A percentile compares a stretch with the other conserved stretches of the same genome.
These are phyloP conservation scores for Aspergillus sp. DNA, from an alignment of 2,329 filamentous ascomycete species.

Conservation along the genomic window DNA sequence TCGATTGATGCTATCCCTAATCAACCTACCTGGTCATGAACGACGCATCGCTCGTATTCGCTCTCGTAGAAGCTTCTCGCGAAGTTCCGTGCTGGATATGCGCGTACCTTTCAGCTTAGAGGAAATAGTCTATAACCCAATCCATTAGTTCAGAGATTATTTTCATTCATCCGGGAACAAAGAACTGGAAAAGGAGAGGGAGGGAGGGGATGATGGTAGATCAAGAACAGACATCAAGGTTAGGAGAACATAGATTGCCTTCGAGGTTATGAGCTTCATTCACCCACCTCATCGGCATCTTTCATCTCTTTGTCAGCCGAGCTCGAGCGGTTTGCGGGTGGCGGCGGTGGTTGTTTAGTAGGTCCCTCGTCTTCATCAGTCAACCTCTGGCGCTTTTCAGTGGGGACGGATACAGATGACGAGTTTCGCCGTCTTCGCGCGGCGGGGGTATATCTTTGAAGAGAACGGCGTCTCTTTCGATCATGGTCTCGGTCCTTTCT, in stretches of 20 bases:
- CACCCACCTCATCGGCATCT: conserved; percentile 27
- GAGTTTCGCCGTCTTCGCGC: conserved; percentile 36
- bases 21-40: conserved; percentile 19
- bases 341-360: conserved; percentile 16
- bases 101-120: conserved; percentile 11
- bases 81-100: conserved; percentile 28
- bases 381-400: conserved; percentile 37
- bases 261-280: conserved; percentile 11
- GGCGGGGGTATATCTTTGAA: conserved; percentile 40
- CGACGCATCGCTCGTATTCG: conserved; percentile 29
- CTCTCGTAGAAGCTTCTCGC: conserved; percentile 33
- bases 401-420: conserved; percentile 36
- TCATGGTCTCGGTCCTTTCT: conserved; percentile 17
- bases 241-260: background rate
- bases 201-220: background rate
- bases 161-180: background rate
- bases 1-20: background rate
- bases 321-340: conserved; percentile 10
- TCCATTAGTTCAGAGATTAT: conserved; percentile 12
- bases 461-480: conserved; percentile 37
- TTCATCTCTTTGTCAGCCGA: conserved; percentile 16
- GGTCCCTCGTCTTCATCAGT: conserved; percentile 31
- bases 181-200: background rate
- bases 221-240: conserved; percentile 5
- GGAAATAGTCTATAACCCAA: conserved; percentile 7